Percentiles rank a stretch among this genome's conserved stretches.
Conservation (phyloP, 192 early-diverging fungal genomes). For the Backusella westeae region DNA sequence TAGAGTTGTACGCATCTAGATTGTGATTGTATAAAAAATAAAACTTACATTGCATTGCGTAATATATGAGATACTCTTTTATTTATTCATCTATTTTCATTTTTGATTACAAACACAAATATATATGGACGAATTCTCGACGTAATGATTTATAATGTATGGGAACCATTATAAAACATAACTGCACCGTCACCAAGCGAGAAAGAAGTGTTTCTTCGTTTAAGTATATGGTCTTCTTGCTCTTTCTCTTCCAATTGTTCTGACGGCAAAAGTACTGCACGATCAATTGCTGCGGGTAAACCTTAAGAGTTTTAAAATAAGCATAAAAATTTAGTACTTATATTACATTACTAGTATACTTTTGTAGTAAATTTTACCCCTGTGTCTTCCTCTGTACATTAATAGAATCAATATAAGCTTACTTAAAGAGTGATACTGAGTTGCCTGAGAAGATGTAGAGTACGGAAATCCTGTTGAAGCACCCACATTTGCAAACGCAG, state of each 20-base stretch:
- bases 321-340: neutral
- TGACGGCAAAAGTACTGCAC: slow-evolving; percentile 34
- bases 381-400: slow-evolving; percentile 37
- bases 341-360: neutral
- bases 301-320: slow-evolving; percentile 8
- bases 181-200: neutral
- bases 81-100: neutral
- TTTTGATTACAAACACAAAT: neutral
- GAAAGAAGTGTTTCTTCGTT: slow-evolving; percentile 18
- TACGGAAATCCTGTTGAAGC: slow-evolving; percentile 28
- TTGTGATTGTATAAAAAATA: neutral
- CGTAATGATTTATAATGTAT: neutral
- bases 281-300: slow-evolving; percentile 35
- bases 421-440: slow-evolving; percentile 26
- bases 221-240: slow-evolving; percentile 12
- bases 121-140: slow-evolving; percentile 13
- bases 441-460: slow-evolving; percentile 19
- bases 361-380: slow-evolving; percentile 15
- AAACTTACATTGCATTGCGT: neutral
- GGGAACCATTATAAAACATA: slow-evolving; percentile 19
- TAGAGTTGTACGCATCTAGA: neutral
- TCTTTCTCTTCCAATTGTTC: slow-evolving; percentile 32
- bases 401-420: slow-evolving; percentile 29
- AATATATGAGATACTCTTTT: neutral
- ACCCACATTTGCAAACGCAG: slow-evolving; percentile 37